phyloP scores from a whole-genome alignment of 2,329 filamentous ascomycete species.

The Verticillium longisporum region DNA sequence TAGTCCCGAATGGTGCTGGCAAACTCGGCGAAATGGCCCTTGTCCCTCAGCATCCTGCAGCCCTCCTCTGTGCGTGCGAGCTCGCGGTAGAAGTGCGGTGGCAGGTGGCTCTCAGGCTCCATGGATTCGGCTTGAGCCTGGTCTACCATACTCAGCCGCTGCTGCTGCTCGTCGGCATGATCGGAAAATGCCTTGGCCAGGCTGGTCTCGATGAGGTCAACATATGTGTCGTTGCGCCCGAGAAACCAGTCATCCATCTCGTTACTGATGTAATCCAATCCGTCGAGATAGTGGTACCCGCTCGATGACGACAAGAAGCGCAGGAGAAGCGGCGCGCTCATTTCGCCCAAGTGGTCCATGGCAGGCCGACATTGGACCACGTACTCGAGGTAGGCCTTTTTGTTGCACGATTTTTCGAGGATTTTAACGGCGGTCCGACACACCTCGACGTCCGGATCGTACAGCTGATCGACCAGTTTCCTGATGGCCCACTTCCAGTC shows the following conservation, averaged over 20 bases:
- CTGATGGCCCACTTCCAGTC: slow-evolving; percentile 95
- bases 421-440: slow-evolving; percentile 96
- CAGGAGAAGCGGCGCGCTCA: slow-evolving; percentile 85
- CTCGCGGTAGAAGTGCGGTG: slow-evolving; percentile 97
- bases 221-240: slow-evolving; percentile 93
- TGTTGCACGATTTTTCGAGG: slow-evolving; percentile 93
- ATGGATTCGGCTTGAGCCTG: slow-evolving; percentile 50
- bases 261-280: slow-evolving; percentile 95
- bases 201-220: slow-evolving; percentile 90
- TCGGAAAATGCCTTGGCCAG: slow-evolving; percentile 78
- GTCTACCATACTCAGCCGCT: slow-evolving; percentile 52
- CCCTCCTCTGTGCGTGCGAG: slow-evolving; percentile 88
- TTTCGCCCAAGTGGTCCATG: slow-evolving; percentile 91
- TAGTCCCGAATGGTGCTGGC: slow-evolving; percentile 81
- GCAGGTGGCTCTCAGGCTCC: slow-evolving; percentile 62
- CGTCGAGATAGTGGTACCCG: slow-evolving; percentile 95
- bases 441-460: slow-evolving; percentile 94
- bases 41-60: slow-evolving; percentile 81
- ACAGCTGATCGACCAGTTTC: slow-evolving; percentile 93
- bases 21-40: slow-evolving; percentile 95
- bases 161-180: slow-evolving; percentile 50
- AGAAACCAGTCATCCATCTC: slow-evolving; percentile 99
- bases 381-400: slow-evolving; percentile 83
- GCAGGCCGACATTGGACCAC: slow-evolving; percentile 94
- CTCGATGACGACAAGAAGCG: slow-evolving; percentile 94